Base-by-base conservation (phyloP, 495 filamentous ascomycete species). In the Elaphomyces granulatus region DNA sequence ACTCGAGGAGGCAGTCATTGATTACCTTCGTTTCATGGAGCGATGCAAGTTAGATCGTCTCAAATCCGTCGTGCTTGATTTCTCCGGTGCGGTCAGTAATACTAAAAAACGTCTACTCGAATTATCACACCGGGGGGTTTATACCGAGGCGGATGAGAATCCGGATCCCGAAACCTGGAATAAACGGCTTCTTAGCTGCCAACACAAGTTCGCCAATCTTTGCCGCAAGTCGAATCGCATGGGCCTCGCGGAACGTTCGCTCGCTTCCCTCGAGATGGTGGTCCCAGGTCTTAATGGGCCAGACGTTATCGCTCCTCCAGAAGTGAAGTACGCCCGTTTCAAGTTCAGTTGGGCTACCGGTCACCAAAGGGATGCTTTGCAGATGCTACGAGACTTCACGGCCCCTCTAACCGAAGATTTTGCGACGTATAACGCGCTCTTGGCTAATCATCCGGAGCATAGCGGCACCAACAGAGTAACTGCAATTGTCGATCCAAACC, bases 151-250 rank as follows among this genome's bases (percentile, higher is more conserved):
- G n/a, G n/a, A n/a, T n/a, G n/a, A n/a, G n/a, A n/a, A n/a, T n/a
- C n/a, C n/a, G n/a, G n/a, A n/a, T n/a, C n/a, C n/a, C n/a, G 66
- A 72, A 31, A 99, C 92, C 10, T 99, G 90, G 90, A 92, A 88
- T 51, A 87, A 81, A 43, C 80, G 90, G 42, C 69, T 99, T 15
- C 87, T 87, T 45, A 92, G 90, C 15, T 94, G 90, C 47, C 88
- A 96, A 56, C 79, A 88, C 30, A 99, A 99, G 53, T 96, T 94
- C 50, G 83, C 92, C 44, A 96, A 95, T 48, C 72, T 99, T 6
- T 99, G 90, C 57, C 80, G 90, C 49, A 99, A 96, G 54, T 93
- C 86, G 20, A 81, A 84, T 37, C 79, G 90, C 8, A 87, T 85
- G 66, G 90, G 88, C 10, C 72, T 99, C n/a, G 92, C 88, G 2